phyloP scores from a whole-genome alignment of 306 rosid species.

The Trifolium pratense region DNA sequence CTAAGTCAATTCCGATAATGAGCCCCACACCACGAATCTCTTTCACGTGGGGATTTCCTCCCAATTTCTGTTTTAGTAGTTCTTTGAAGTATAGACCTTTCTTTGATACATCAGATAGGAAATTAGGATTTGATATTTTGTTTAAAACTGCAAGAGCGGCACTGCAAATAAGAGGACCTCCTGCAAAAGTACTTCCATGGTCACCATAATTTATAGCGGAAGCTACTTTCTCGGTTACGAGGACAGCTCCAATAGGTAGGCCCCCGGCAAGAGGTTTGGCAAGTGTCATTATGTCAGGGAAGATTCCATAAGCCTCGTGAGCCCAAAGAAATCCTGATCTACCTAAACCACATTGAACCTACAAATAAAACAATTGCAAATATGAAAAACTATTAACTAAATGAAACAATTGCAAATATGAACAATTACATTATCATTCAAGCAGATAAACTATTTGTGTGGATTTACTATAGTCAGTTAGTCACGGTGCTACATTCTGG shows the following conservation, averaged over 20 bases:
- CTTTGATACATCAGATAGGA: slow-evolving; percentile 64
- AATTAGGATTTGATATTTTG: slow-evolving; percentile 67
- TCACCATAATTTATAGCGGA: slow-evolving; percentile 77
- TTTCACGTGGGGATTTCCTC: slow-evolving; percentile 67
- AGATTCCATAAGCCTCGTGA: slow-evolving; percentile 71
- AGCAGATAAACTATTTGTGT: background rate
- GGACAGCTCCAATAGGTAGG: slow-evolving; percentile 83
- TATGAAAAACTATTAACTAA: background rate
- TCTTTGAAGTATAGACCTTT: slow-evolving; percentile 74
- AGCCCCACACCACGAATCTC: slow-evolving; percentile 85
- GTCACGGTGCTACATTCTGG: background rate
- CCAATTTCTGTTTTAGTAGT: slow-evolving; percentile 71
- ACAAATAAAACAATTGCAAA: slow-evolving; percentile 11
- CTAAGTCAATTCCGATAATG: slow-evolving; percentile 78
- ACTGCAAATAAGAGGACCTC: slow-evolving; percentile 70
- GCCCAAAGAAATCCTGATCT: slow-evolving; percentile 89
- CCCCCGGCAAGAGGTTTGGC: slow-evolving; percentile 99
- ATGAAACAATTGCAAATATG: background rate
- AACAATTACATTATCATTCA: slow-evolving; percentile 6
- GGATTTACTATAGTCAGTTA: background rate
- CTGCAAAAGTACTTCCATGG: slow-evolving; percentile 96
- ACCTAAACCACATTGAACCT: slow-evolving; percentile 98
- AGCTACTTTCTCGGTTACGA: slow-evolving; percentile 80
- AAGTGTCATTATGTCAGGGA: slow-evolving; percentile 93
- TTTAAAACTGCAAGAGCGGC: slow-evolving; percentile 79